Conservation (phyloP, 148 eudicot species). For the Suaeda aralocaspica region DNA sequence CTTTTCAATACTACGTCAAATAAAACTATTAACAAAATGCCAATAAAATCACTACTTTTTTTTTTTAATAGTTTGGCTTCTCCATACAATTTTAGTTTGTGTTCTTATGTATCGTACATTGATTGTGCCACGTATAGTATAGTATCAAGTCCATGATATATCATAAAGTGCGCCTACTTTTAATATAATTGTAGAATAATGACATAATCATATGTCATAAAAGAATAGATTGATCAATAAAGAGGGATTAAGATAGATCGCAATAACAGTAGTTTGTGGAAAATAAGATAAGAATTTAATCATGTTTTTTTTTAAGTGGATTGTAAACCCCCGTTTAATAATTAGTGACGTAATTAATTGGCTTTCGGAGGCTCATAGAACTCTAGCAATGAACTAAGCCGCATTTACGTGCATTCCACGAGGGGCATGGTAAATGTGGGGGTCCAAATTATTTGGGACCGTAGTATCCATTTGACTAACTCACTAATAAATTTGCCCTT, state of each 20-base stretch:
- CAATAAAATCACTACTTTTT: no score
- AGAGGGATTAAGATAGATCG: constrained; percentile 11
- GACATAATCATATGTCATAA: neutral
- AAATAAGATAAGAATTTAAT: neutral
- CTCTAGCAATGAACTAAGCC: neutral
- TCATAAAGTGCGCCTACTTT: neutral
- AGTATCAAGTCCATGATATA: neutral
- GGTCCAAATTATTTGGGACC: neutral
- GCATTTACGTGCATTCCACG: neutral
- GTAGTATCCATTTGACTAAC: neutral
- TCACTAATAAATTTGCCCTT: neutral
- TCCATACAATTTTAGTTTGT: no score
- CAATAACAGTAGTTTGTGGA: constrained; percentile 1
- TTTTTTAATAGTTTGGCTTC: no score
- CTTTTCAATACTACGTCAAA: no score
- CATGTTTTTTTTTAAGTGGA: constrained; percentile 2
- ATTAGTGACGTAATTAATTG: neutral
- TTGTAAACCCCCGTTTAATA: neutral
- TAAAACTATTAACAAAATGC: no score
- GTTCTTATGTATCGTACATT: no score
- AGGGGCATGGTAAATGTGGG: neutral
- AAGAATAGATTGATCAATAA: neutral
- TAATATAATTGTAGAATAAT: neutral
- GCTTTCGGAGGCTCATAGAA: neutral
- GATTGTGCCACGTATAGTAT: constrained; percentile 4